Percentiles rank a stretch among this genome's conserved stretches.
Evolutionary conservation across 2,329 filamentous ascomycete species (phyloP).

Genomic region (Neopestalotiopsis rosae): DNA sequence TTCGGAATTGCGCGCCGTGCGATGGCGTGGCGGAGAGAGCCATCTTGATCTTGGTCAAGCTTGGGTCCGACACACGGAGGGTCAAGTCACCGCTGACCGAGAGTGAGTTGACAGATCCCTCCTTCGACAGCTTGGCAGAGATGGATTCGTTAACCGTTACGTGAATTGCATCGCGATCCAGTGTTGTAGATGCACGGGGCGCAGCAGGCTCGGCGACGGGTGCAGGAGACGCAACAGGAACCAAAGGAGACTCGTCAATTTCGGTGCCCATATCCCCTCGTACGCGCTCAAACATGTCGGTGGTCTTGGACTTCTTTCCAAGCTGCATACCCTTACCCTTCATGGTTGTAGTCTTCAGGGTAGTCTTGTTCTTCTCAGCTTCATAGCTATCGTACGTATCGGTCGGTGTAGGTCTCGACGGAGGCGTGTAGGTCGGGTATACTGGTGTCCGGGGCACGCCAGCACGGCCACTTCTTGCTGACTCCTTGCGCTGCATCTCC

Average conservation of each 20-base stretch:
- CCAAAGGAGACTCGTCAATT: constrained; percentile 77
- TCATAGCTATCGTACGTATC: constrained; percentile 95
- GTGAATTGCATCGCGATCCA: constrained; percentile 85
- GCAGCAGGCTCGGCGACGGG: constrained; percentile 57
- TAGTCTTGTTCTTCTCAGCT: constrained; percentile 92
- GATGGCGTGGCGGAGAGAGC: constrained; percentile 77
- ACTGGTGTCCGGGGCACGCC: constrained; percentile 74
- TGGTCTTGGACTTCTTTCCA: constrained; percentile 98
- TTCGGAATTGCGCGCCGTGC: constrained; percentile 88
- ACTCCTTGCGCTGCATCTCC: constrained; percentile 98
- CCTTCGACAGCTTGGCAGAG: constrained; percentile 84
- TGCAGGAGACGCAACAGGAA: constrained; percentile 55
- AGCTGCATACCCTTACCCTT: constrained; percentile 99
- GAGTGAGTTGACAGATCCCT: constrained; percentile 85
- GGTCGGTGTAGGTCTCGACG: constrained; percentile 72
- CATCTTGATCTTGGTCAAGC: constrained; percentile 90
- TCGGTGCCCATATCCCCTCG: constrained; percentile 89
- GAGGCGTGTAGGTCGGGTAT: constrained; percentile 89
- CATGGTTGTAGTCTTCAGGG: constrained; percentile 62
- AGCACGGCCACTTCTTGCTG: constrained; percentile 75
- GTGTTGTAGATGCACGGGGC: constrained; percentile 67
- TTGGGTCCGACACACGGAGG: constrained; percentile 85
- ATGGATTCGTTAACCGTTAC: constrained; percentile 90
- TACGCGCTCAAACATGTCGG: constrained; percentile 96
- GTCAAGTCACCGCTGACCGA: constrained; percentile 92